Evolutionary conservation across 768 basidiomycete genomes (phyloP).

Genomic region (Infundibulicybe gibba): DNA sequence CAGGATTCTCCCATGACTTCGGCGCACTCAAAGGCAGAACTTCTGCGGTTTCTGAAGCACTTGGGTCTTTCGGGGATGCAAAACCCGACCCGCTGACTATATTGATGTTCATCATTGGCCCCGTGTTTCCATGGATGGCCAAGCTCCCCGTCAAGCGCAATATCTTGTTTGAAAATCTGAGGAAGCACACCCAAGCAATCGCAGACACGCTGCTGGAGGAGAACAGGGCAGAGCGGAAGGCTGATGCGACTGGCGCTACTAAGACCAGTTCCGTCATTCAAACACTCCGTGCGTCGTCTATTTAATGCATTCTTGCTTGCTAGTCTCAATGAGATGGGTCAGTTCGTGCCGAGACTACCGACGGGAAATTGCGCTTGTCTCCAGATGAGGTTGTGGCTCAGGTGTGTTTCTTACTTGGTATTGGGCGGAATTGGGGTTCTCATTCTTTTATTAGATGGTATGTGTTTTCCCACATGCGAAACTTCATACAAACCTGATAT

Average conservation of each 20-base stretch:
- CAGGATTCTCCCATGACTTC: neutral
- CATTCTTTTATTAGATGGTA: neutral
- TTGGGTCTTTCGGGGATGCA: neutral
- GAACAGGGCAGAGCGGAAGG: slow-evolving; percentile 27
- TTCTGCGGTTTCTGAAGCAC: neutral
- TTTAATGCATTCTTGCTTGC: neutral
- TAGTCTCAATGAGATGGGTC: neutral
- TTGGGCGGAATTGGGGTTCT: neutral
- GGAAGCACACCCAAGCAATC: slow-evolving; percentile 17
- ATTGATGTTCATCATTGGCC: slow-evolving; percentile 7
- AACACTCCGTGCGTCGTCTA: slow-evolving; percentile 4
- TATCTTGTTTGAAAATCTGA: neutral
- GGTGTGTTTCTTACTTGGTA: slow-evolving; percentile 9
- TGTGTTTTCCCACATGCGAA: neutral
- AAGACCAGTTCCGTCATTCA: slow-evolving; percentile 7
- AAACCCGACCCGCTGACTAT: neutral
- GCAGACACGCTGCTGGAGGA: slow-evolving; percentile 34
- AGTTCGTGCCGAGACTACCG: slow-evolving; percentile 12
- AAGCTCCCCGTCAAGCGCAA: neutral
- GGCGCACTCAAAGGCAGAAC: neutral
- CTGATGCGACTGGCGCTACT: slow-evolving; percentile 3
- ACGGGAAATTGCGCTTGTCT: slow-evolving; percentile 15
- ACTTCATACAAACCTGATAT: slow-evolving; percentile 5
- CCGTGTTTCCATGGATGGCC: slow-evolving; percentile 14
- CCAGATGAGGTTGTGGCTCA: slow-evolving; percentile 24